Conservation (phyloP, 2,329 filamentous ascomycete genomes). For the Pseudofabraea citricarpa region DNA sequence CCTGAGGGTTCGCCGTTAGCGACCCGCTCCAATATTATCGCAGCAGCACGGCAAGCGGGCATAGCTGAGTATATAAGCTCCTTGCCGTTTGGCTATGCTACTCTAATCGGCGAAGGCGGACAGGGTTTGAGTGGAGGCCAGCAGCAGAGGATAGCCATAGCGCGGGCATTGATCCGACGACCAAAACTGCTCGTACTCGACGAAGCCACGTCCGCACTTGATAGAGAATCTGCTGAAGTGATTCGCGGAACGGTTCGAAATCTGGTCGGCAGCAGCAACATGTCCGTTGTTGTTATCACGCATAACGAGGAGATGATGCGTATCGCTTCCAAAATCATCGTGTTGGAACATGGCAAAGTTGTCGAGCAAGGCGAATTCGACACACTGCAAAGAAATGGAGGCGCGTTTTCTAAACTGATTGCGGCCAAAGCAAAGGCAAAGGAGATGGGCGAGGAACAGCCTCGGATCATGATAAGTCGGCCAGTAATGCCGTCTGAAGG, state of each 20-base stretch:
- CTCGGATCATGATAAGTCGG: neutral
- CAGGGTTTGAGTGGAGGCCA: constrained; percentile 74
- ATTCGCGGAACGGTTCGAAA: constrained; percentile 58
- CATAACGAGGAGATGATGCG: constrained; percentile 85
- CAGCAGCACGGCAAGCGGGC: constrained; percentile 53
- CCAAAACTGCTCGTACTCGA: constrained; percentile 77
- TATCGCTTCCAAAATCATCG: constrained; percentile 66
- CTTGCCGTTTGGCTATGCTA: constrained; percentile 67
- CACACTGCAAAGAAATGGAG: constrained; percentile 39
- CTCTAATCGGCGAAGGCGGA: constrained; percentile 72
- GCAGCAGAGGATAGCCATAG: constrained; percentile 75
- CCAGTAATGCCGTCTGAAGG: neutral
- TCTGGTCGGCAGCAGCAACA: constrained; percentile 41
- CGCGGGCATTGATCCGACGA: constrained; percentile 67
- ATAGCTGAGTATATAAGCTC: constrained; percentile 74
- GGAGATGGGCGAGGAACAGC: too few relatives aligned
- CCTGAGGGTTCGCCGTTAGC: constrained; percentile 46
- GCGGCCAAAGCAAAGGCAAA: constrained; percentile 1
- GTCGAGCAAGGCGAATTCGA: constrained; percentile 64
- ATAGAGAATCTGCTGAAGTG: constrained; percentile 59
- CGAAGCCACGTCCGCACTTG: constrained; percentile 80
- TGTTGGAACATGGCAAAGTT: constrained; percentile 64
- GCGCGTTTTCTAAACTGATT: constrained; percentile 19
- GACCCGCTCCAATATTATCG: constrained; percentile 38
- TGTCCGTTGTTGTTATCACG: constrained; percentile 77